phyloP scores from a whole-genome alignment of 495 filamentous ascomycete species.

The Pyrenula massariospora region DNA sequence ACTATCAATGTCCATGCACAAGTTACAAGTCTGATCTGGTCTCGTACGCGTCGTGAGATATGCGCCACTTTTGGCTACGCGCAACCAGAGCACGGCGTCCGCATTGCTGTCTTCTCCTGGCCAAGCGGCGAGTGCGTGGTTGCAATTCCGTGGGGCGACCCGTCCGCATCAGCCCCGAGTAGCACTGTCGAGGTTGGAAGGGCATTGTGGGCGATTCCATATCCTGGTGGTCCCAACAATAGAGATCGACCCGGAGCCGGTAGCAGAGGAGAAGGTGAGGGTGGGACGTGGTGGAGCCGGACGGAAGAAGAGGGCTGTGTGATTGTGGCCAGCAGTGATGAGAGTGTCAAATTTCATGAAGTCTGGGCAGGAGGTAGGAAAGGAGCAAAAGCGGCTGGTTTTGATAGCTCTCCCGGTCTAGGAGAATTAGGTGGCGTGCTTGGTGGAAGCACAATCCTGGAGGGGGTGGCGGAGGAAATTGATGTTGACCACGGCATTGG shows the following conservation, averaged over 20 bases:
- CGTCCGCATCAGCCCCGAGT: too few relatives aligned
- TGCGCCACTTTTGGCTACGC: conserved; percentile 90
- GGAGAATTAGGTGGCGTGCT: conserved; percentile 18
- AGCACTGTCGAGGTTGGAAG: conserved; percentile 13
- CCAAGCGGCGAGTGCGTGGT: conserved; percentile 83
- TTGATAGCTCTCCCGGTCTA: conserved; percentile 11
- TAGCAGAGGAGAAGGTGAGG: conserved; percentile 26
- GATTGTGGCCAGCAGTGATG: conserved; percentile 86
- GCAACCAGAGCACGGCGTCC: conserved; percentile 82
- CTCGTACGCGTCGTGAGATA: conserved; percentile 72
- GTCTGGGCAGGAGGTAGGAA: conserved; percentile 65
- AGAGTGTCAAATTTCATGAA: conserved; percentile 93
- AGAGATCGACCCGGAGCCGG: background rate
- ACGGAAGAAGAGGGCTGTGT: conserved; percentile 81
- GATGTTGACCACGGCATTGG: background rate
- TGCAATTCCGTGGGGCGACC: conserved; percentile 69
- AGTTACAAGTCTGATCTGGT: conserved; percentile 90
- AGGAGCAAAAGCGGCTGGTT: conserved; percentile 44
- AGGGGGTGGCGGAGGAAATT: conserved; percentile 39
- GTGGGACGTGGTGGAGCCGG: conserved; percentile 40
- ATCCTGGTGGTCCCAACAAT: conserved; percentile 25
- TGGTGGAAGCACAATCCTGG: conserved; percentile 80
- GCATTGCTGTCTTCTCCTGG: conserved; percentile 94
- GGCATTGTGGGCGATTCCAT: conserved; percentile 36
- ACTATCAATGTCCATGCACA: conserved; percentile 90